Base-by-base conservation (phyloP, 2,329 filamentous ascomycete species). In the Epichloe hybrida region DNA sequence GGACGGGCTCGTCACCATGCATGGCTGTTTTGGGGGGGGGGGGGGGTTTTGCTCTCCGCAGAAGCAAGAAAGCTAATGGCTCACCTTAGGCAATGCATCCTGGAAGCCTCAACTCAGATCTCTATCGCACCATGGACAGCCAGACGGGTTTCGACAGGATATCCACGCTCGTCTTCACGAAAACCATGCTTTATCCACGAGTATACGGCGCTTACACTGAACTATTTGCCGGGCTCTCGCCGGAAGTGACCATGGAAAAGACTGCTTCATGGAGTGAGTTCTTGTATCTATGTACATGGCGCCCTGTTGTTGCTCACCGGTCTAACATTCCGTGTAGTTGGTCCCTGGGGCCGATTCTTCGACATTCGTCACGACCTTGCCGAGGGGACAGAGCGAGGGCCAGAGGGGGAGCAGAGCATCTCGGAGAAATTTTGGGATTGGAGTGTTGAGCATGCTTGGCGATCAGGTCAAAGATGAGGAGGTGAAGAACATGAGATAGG, bases 201-300 rank as follows among this genome's bases (percentile, higher is more conserved):
- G 50, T 66, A 11, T 59, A 66, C 31, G 75, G 73, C 0, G 73
- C 72, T 0, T 76, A 74, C 56, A 74, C 74, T 0, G 66, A 72
- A 52, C 55, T 77, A 1, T 78, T 68, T 52, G 67, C 72, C 0
- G 73, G 65, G 0, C 61, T 73, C 39, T 71, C 72, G 0, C 66
- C 68, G 0, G 65, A 73, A 0, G 61, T 76, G 3, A 71, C 65
- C 0, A 39, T 65, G 1, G 68, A 60, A 6, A 52, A 56, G 37
- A 38, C 13, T 38, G 37, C 13, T 15, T 38, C 37, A 15, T 38
- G 37, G 37, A 38, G 37, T 38, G n/a, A 38, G 37, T 38, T n/a
- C 37, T 3, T n/a, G 13, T 6, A n/a, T 6, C 1, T 5, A 38
- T 1, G 2, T 3, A 1, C 0, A 38, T 4, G 9, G 7, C 12